Evolutionary conservation across 2,329 filamentous ascomycete genomes (phyloP).

Genomic region (Fusarium torreyae): DNA sequence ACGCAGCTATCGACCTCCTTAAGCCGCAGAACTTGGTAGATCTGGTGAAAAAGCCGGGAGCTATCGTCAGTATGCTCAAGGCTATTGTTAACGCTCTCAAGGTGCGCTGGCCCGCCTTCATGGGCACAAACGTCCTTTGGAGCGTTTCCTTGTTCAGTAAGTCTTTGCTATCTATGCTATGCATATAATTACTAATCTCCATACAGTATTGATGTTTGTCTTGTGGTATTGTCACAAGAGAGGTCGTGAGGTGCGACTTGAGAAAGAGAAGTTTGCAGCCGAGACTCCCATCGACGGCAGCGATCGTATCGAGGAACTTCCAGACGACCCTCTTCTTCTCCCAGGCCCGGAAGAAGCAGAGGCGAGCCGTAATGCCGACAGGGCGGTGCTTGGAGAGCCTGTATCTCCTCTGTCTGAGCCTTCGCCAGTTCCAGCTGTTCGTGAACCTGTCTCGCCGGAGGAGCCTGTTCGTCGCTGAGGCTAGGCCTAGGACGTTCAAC

Average conservation of each 20-base stretch:
- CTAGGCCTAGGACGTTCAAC: neutral
- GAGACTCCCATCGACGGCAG: constrained; percentile 56
- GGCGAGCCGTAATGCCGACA: constrained; percentile 15
- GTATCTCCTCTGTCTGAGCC: constrained; percentile 40
- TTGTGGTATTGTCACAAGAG: constrained; percentile 99
- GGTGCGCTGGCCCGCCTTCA: constrained; percentile 88
- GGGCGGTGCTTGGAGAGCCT: constrained; percentile 30
- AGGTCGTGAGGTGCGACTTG: constrained; percentile 86
- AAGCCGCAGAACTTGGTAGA: constrained; percentile 82
- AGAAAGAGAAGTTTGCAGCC: constrained; percentile 64
- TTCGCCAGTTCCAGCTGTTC: constrained; percentile 19
- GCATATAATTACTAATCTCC: constrained; percentile 4
- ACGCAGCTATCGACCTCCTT: constrained; percentile 76
- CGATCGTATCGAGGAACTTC: constrained; percentile 64
- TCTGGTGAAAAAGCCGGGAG: constrained; percentile 88
- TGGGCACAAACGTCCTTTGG: constrained; percentile 93
- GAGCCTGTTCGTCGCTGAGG: constrained; percentile 30
- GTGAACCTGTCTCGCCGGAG: constrained; percentile 24
- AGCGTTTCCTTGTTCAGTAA: constrained; percentile 89
- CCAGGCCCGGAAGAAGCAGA: constrained; percentile 52
- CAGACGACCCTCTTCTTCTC: constrained; percentile 63
- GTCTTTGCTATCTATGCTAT: constrained; percentile 50
- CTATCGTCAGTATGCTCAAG: constrained; percentile 85
- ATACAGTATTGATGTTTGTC: constrained; percentile 86
- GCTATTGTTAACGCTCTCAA: constrained; percentile 93